phyloP scores from a whole-genome alignment of 1,139 yeast genomes.

The Pichia sp. region DNA sequence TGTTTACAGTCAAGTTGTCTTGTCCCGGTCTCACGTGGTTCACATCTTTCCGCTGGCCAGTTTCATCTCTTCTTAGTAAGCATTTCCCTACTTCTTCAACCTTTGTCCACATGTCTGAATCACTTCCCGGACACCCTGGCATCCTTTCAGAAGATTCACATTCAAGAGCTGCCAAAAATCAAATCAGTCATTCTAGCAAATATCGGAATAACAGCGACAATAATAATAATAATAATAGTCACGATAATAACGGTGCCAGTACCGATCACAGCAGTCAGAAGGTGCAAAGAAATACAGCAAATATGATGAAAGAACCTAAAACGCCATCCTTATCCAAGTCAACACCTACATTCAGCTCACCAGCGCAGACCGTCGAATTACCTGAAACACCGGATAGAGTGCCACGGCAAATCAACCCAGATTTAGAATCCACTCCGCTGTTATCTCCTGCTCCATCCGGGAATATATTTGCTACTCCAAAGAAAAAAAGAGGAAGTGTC shows the following conservation, averaged over 20 bases:
- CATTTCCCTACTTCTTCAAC: not conserved
- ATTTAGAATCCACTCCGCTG: slow-evolving; percentile 25
- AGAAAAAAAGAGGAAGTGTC: slow-evolving; percentile 19
- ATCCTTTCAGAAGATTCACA: not conserved
- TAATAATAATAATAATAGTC: not conserved
- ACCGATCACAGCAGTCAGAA: not conserved
- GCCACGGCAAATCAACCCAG: slow-evolving; percentile 19
- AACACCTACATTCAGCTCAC: slow-evolving; percentile 12
- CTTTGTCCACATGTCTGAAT: not conserved
- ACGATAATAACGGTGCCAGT: not conserved
- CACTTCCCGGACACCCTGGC: not conserved
- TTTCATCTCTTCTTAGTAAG: no score
- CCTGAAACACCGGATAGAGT: slow-evolving; percentile 27
- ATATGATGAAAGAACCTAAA: slow-evolving; percentile 17
- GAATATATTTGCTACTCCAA: slow-evolving; percentile 18
- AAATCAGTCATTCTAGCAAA: not conserved
- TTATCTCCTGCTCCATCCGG: slow-evolving; percentile 21
- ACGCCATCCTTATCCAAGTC: slow-evolving; percentile 20
- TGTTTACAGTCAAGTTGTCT: no score
- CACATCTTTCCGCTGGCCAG: no score
- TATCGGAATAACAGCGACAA: not conserved
- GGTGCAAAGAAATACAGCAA: not conserved
- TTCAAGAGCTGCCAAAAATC: not conserved
- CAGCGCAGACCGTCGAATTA: slow-evolving; percentile 1
- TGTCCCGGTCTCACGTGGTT: no score